Base-by-base conservation (phyloP, 257 asterid species). In the Leptodermis oblonga region DNA sequence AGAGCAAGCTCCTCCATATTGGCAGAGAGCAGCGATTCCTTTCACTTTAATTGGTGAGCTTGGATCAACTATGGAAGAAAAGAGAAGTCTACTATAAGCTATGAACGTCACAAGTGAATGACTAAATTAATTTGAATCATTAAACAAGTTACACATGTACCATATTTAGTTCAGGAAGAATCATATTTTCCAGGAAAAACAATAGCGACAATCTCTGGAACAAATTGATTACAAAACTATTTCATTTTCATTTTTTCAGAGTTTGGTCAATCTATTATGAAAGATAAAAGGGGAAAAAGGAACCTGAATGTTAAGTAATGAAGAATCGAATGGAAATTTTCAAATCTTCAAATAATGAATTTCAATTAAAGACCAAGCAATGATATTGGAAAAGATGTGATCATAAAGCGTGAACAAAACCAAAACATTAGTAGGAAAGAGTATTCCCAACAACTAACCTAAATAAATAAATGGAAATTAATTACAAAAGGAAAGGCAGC, bases 401-500 rank as follows among this genome's bases (percentile, higher is more conserved):
- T 14, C 12, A 62, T 18, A 62, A 74, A 64, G 31, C 54, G 13
- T 46, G 65, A 66, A 59, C 5, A 49, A 17, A 53, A 33, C n/a
- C 11, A 18, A 26, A 36, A 52, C 37, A 36, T 33, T 33, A 18
- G 65, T 41, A 53, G 1, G 36, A 54, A 59, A 75, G 25, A 30
- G 2, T 10, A 26, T 42, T 67, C 48, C 20, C 56, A 64, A 36
- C 58, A 34, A 28, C 30, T 37, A 13, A 15, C 25, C 52, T 41
- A 12, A 46, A 30, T 8, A 41, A 68, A 61, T 31, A 42, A 36
- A 46, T 51, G 13, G 61, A 46, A 28, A 71, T 33, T 30, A 46
- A 31, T 52, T 43, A 42, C 20, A 62, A 48, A 64, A 25, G 18
- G 66, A 59, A 70, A 59, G 41, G 74, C 58, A 71, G 65, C 82